Conservation (phyloP, 768 basidiomycete species). For the Mycena olivaceomarginata region DNA sequence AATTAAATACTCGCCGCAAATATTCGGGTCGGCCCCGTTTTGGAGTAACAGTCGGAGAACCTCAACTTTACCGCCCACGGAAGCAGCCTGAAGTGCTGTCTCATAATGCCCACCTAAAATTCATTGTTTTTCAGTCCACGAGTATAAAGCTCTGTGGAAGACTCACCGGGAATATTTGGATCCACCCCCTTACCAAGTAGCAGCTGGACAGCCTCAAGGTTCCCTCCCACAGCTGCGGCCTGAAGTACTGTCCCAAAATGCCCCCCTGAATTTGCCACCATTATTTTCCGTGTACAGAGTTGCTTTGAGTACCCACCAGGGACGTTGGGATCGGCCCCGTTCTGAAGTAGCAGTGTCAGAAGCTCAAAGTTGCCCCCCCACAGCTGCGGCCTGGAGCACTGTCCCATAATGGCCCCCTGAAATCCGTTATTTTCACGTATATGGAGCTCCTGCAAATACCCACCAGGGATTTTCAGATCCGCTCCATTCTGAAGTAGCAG, state of each 20-base stretch:
- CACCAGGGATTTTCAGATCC: background rate
- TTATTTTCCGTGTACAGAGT: slow-evolving; percentile 2
- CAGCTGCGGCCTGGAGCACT: slow-evolving; percentile 1
- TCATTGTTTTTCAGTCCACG: background rate
- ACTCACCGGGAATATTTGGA: background rate
- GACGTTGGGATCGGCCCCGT: background rate
- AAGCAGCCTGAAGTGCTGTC: background rate
- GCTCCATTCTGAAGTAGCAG: slow-evolving; percentile 1
- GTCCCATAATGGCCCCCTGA: background rate
- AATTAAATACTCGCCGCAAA: background rate
- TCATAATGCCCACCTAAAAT: slow-evolving; percentile 2
- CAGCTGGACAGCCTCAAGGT: slow-evolving; percentile 1
- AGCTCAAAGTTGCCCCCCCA: background rate
- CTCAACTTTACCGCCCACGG: background rate
- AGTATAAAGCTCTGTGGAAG: background rate
- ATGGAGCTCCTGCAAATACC: background rate
- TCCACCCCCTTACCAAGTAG: background rate
- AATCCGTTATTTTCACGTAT: slow-evolving; percentile 2
- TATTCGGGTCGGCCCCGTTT: background rate
- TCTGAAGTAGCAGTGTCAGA: background rate
- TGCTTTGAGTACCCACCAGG: background rate
- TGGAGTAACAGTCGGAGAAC: slow-evolving; percentile 1
- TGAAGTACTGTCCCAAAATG: background rate
- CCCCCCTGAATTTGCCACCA: slow-evolving; percentile 1
- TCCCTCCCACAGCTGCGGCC: background rate